Evolutionary conservation across 371 early-diverging fungal genomes (phyloP).

Genomic region (Mucor lusitanicus): DNA sequence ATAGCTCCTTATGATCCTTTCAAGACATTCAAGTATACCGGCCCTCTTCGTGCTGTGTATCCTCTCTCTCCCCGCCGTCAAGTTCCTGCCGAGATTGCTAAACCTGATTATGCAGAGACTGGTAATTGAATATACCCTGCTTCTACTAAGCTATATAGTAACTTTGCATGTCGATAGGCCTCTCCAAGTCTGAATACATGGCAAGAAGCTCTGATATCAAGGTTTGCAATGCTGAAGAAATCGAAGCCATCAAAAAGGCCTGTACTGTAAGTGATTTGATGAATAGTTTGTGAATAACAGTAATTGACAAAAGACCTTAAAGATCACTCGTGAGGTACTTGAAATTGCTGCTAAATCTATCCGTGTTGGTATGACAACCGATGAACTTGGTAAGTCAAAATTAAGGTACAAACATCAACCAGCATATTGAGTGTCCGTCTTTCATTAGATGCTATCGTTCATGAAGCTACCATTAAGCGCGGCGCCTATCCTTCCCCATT

Average conservation of each 20-base stretch:
- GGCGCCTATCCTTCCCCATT: conserved; percentile 93
- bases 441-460: conserved; percentile 74
- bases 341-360: conserved; percentile 79
- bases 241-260: conserved; percentile 79
- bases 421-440: background rate
- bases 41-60: conserved; percentile 81
- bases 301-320: background rate
- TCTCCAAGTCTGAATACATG: conserved; percentile 71
- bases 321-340: conserved; percentile 87
- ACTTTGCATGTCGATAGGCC: conserved; percentile 39
- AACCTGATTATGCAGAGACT: conserved; percentile 85
- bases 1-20: conserved; percentile 77
- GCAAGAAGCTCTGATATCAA: conserved; percentile 68
- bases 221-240: conserved; percentile 68
- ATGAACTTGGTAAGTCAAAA: conserved; percentile 66
- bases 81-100: conserved; percentile 75
- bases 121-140: conserved; percentile 16
- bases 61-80: conserved; percentile 78
- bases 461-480: conserved; percentile 84
- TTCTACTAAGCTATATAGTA: background rate
- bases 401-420: background rate
- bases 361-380: conserved; percentile 88
- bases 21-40: conserved; percentile 79
- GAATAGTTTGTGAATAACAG: too few relatives aligned
- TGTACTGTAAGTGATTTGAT: conserved; percentile 58